These are phyloP conservation scores for Sanghuangporus baumii DNA, from an alignment of 1,284 basidiomycete species.

Conservation along the genomic window DNA sequence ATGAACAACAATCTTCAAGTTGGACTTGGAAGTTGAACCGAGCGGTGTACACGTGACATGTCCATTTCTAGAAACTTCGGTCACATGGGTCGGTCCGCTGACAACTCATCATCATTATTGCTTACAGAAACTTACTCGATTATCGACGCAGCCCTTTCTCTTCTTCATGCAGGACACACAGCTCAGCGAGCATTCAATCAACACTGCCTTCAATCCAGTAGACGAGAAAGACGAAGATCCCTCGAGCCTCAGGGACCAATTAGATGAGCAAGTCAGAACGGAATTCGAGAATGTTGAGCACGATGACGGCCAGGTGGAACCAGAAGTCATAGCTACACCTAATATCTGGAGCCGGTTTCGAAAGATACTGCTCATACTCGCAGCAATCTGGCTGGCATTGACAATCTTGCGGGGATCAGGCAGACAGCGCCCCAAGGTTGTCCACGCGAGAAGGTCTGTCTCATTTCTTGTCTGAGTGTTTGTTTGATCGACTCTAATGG, in stretches of 20 bases:
- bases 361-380: background rate
- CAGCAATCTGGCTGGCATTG: background rate
- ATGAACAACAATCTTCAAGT: no score
- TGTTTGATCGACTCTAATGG: background rate
- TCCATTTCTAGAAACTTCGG: background rate
- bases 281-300: background rate
- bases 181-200: background rate
- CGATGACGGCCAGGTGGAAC: background rate
- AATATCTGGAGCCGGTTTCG: background rate
- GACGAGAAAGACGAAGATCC: background rate
- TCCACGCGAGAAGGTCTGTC: constrained; percentile 43
- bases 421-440: constrained; percentile 27
- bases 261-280: background rate
- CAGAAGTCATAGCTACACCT: background rate
- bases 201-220: background rate
- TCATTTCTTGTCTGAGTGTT: background rate
- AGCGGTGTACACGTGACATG: background rate
- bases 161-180: background rate
- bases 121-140: no score
- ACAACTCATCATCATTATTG: background rate
- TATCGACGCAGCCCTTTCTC: background rate
- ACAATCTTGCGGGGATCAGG: background rate
- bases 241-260: background rate
- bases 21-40: background rate
- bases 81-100: background rate